Conservation (phyloP, 169 alveolate species). For the Cystoisospora suis region DNA sequence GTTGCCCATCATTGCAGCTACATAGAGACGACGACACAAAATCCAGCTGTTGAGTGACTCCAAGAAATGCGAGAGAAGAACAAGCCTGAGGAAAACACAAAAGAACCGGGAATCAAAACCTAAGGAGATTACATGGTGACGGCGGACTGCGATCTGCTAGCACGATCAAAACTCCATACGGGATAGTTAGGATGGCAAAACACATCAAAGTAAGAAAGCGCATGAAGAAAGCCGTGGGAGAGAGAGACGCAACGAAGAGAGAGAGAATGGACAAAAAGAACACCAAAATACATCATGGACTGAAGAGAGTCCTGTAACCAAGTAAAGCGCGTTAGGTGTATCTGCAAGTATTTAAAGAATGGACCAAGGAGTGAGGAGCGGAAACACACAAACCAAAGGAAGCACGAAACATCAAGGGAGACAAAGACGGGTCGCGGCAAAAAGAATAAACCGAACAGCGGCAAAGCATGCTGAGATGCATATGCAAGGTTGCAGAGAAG, state of each 20-base stretch:
- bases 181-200: too few species aligned
- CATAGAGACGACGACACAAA: conserved; percentile 79
- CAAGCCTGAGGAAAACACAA: not conserved
- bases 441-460: not conserved
- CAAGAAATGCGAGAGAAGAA: not conserved
- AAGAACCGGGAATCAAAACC: not conserved
- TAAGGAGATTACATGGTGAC: not conserved
- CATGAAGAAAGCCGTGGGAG: not conserved
- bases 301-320: not conserved
- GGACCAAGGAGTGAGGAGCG: not conserved
- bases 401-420: not conserved
- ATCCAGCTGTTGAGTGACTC: conserved; percentile 72
- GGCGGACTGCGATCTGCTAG: not conserved
- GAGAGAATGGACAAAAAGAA: not conserved
- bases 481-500: too few species aligned
- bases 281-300: not conserved
- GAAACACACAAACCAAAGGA: not conserved
- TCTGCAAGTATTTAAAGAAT: not conserved
- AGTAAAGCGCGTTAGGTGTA: not conserved
- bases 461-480: not conserved
- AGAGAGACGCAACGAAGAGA: not conserved
- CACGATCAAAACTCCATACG: too few species aligned
- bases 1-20: conserved; percentile 80
- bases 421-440: not conserved
- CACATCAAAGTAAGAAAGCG: too few species aligned